Base-by-base conservation (phyloP, 2,329 filamentous ascomycete species). In the Zasmidium citrigriseum region DNA sequence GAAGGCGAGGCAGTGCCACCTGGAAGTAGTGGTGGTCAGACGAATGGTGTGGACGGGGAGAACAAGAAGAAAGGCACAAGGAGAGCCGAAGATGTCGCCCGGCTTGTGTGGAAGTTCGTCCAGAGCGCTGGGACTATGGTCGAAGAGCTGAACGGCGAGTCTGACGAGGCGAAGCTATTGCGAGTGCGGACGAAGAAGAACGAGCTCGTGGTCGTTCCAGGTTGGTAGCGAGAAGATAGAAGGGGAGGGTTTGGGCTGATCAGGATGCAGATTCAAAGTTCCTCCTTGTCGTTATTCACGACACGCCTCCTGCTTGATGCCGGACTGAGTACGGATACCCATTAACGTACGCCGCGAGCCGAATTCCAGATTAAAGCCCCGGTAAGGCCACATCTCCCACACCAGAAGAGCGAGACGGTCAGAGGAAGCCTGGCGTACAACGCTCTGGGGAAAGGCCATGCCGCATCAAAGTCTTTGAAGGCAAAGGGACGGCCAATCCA, bases 121-220 rank as follows among this genome's bases (percentile, higher is more conserved):
- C 86, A 85, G 64, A 82, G 81, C 10, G 88, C 89, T 1, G 88
- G 86, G 18, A 83, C 80, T 44, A 76, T 93, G 64, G 86, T 92
- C n/a, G 81, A 87, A 62, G 88, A 88, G 60, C 77, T 93, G 67
- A 89, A 93, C 69, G 80, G 82, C 27, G 88, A 92, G 77, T 86
- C 89, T 82, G 90, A 95, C 68, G 90, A 93, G 71, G 76, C 93
- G 62, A 91, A 88, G 75, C 78, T 95, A 49, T 75, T 95, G 52
- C 82, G 90, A 62, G 72, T 96, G 64, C 83, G 91, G 64, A 93
- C 90, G n/a, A 91, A 87, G 78, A 92, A 90, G 74, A 89, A 92
- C 67, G 91, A 96, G 74, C 77, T 95, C 62, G 88, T 95, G 59
- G 90, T 95, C 69, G 88, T 93, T 20, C 90, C 89, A 54, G 80